phyloP scores from a whole-genome alignment of 306 rosid genomes.

The Erythrophleum fordii region DNA sequence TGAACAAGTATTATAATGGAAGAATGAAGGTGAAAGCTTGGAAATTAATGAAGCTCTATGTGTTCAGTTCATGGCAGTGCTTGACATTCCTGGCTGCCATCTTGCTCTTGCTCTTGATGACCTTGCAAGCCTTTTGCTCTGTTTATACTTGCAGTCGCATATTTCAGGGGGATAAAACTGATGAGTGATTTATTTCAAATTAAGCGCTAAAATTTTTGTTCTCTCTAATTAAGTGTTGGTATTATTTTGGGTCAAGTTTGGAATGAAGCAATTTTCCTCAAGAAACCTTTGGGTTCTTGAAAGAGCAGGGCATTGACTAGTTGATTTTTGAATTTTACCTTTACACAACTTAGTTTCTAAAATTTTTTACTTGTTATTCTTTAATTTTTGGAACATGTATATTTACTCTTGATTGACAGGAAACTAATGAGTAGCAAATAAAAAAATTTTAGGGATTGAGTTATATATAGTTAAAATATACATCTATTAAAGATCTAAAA shows the following conservation, averaged over 20 bases:
- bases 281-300: not conserved
- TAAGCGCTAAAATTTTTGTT: not conserved
- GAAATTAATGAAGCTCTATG: conserved; percentile 54
- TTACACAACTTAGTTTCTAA: not conserved
- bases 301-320: not conserved
- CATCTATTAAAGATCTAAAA: no score
- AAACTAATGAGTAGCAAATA: not conserved
- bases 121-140: conserved; percentile 49
- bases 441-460: not conserved
- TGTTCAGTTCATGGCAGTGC: conserved; percentile 69
- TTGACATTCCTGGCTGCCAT: conserved; percentile 64
- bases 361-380: not conserved
- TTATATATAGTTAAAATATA: no score
- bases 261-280: not conserved
- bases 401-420: not conserved
- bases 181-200: not conserved
- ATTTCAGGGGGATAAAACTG: conserved; percentile 8
- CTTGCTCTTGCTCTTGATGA: conserved; percentile 57
- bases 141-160: conserved; percentile 43
- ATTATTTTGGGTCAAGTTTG: not conserved
- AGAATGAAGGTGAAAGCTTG: conserved; percentile 62
- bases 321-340: not conserved
- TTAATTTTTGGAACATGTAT: no score
- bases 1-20: conserved; percentile 62
- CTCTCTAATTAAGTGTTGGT: not conserved